phyloP scores from a whole-genome alignment of 306 rosid species.

The Carpinus viminea region DNA sequence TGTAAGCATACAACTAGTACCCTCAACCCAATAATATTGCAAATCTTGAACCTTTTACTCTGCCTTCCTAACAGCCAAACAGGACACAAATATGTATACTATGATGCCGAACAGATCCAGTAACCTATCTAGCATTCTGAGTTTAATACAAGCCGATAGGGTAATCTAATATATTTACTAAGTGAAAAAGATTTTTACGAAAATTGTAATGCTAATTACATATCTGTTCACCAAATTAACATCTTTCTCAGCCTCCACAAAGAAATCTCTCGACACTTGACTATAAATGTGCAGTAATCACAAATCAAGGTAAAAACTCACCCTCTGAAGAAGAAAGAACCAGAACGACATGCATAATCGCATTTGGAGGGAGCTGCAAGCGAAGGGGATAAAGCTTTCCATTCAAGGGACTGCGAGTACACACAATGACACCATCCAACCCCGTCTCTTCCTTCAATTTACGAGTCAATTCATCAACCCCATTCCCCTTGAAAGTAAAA shows the following conservation, averaged over 20 bases:
- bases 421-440: conserved; percentile 65
- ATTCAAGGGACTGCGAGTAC: conserved; percentile 75
- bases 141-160: not conserved
- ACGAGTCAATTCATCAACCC: conserved; percentile 68
- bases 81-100: not conserved
- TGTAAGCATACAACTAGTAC: not conserved
- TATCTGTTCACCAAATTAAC: too few species aligned
- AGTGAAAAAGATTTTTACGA: not conserved
- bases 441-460: conserved; percentile 85
- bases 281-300: too few species aligned
- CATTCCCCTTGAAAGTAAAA: conserved; percentile 70
- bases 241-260: too few species aligned
- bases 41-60: not conserved
- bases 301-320: conserved; percentile 32
- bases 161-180: not conserved
- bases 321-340: conserved; percentile 64
- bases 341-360: conserved; percentile 67
- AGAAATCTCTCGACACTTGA: too few species aligned
- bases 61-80: not conserved
- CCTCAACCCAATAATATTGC: not conserved
- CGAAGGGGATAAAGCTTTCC: conserved; percentile 80
- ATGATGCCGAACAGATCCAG: not conserved
- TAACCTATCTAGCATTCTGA: not conserved
- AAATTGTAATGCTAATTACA: too few species aligned
- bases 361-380: conserved; percentile 92